These are phyloP conservation scores for Bothriochloa decipiens DNA, from an alignment of 176 grass and related monocot genomes.

Conservation along the genomic window DNA sequence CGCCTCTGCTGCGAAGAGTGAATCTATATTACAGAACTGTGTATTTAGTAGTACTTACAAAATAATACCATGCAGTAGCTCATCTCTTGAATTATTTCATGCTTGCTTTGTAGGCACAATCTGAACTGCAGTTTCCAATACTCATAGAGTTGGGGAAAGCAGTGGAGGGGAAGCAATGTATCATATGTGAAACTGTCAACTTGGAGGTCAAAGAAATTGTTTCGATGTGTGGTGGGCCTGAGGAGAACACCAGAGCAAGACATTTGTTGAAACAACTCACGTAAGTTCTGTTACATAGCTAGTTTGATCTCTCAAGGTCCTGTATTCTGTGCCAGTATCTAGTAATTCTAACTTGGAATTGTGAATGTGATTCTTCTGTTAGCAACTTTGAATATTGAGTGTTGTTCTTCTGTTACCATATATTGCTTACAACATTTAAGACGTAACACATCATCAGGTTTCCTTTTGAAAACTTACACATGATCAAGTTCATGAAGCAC, in stretches of 20 bases:
- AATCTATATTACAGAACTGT: background rate
- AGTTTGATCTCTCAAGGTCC: background rate
- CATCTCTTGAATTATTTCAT: conserved; percentile 1
- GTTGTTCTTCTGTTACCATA: background rate
- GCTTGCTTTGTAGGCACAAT: conserved; percentile 54
- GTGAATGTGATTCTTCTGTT: background rate
- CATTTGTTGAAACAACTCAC: conserved; percentile 62
- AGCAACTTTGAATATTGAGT: background rate
- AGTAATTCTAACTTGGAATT: background rate
- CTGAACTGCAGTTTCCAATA: conserved; percentile 74
- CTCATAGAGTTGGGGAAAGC: conserved; percentile 57
- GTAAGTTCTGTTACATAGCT: conserved; percentile 54
- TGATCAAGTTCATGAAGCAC: conserved; percentile 1
- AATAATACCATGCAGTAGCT: background rate
- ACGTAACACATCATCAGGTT: background rate
- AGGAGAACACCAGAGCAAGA: conserved; percentile 70
- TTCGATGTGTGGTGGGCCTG: conserved; percentile 70
- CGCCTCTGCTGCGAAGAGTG: background rate
- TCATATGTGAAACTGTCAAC: conserved; percentile 63
- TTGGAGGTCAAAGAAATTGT: conserved; percentile 80
- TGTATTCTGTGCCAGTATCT: background rate
- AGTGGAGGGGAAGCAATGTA: conserved; percentile 70
- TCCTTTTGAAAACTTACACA: background rate
- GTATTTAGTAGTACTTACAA: background rate
- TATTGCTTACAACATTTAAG: background rate